A percentile compares a stretch with the other conserved stretches of the same genome.
Conservation (phyloP, 108 stramenopile genomes). For the Fragilariopsis cylindrus region DNA sequence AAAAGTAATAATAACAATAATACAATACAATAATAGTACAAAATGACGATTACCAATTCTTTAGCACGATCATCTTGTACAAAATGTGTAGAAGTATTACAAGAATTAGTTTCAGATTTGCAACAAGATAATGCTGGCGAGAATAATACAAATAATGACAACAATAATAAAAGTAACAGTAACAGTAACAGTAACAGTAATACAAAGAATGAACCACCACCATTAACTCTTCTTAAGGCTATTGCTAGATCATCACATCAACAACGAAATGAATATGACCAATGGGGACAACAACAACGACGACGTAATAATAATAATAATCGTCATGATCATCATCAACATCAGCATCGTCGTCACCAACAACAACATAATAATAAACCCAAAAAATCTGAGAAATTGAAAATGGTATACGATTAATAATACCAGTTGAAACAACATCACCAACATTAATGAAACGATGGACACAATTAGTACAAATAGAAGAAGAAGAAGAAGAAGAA, state of each 20-base stretch:
- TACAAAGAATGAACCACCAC: constrained; percentile 15
- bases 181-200: not conserved
- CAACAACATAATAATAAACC: not conserved
- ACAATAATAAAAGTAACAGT: not conserved
- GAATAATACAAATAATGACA: not conserved
- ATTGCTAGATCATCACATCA: constrained; percentile 14
- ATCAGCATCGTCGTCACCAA: too few relatives aligned
- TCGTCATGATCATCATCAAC: not conserved
- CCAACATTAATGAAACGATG: constrained; percentile 9
- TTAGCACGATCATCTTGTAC: constrained; percentile 9
- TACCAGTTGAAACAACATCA: constrained; percentile 30
- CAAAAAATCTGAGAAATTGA: constrained; percentile 8
- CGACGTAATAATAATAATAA: too few relatives aligned
- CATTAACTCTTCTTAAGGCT: constrained; percentile 31
- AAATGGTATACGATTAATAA: constrained; percentile 24
- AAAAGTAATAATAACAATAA: too few relatives aligned
- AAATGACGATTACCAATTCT: too few relatives aligned
- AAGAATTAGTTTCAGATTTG: constrained; percentile 25
- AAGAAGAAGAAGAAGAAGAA: not conserved
- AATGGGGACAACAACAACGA: too few relatives aligned
- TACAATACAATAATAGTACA: too few relatives aligned
- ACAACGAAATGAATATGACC: too few relatives aligned
- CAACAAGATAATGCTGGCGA: not conserved
- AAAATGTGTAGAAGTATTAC: constrained; percentile 33
- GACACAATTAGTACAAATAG: constrained; percentile 1